phyloP scores from a whole-genome alignment of 1,284 basidiomycete species.

The Fomitopsis betulina region DNA sequence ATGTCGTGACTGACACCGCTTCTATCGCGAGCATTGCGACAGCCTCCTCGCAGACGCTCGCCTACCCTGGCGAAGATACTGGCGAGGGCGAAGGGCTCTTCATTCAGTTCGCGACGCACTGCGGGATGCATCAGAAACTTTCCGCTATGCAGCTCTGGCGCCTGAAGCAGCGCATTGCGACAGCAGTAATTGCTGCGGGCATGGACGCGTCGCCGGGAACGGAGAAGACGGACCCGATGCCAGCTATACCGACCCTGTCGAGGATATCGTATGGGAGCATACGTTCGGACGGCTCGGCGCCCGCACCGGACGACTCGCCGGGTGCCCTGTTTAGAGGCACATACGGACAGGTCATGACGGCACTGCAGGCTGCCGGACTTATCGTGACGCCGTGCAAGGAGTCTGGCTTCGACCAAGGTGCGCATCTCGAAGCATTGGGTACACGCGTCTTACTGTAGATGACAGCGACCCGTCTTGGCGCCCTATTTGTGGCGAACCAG shows the following conservation, averaged over 20 bases:
- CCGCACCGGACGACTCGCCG: conserved; percentile 11
- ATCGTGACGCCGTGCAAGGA: conserved; percentile 34
- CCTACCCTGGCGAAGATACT: conserved; percentile 5
- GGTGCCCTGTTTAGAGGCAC: conserved; percentile 40
- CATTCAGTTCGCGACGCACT: conserved; percentile 32
- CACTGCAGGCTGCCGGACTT: conserved; percentile 39
- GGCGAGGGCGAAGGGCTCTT: conserved; percentile 27
- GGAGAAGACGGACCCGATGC: conserved; percentile 13
- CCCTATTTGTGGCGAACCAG: conserved; percentile 39
- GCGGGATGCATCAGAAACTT: conserved; percentile 18
- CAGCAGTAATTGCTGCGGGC: conserved; percentile 42
- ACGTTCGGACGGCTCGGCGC: conserved; percentile 13
- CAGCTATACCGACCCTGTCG: conserved; percentile 7
- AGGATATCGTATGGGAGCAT: conserved; percentile 20
- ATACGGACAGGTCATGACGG: conserved; percentile 43
- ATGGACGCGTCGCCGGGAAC: conserved; percentile 35
- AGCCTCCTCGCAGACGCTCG: conserved; percentile 23
- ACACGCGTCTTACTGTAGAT: neutral
- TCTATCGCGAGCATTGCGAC: conserved; percentile 11
- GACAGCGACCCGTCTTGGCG: conserved; percentile 40
- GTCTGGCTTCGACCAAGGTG: conserved; percentile 33
- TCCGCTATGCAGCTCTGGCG: conserved; percentile 31
- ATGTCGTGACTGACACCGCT: neutral
- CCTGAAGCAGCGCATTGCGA: conserved; percentile 37
- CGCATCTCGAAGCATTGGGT: conserved; percentile 9